These are phyloP conservation scores for Fusarium buharicum DNA, from an alignment of 2,329 filamentous ascomycete genomes.

Conservation along the genomic window DNA sequence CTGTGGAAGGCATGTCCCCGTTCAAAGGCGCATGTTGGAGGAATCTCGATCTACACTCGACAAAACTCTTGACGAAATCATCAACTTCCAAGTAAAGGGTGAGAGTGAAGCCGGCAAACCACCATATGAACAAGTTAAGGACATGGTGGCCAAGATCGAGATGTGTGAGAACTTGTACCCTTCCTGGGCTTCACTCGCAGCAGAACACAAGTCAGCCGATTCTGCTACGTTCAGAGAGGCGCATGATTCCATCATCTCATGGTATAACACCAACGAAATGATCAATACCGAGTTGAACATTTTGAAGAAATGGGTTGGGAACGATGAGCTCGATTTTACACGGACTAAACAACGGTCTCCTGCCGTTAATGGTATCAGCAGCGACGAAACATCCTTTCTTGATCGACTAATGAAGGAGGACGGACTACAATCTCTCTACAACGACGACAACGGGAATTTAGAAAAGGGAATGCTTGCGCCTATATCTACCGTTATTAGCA, in stretches of 20 bases:
- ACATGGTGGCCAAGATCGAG: constrained; percentile 90
- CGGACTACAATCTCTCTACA: constrained; percentile 89
- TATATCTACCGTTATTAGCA: constrained; percentile 86
- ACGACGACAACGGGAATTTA: constrained; percentile 64
- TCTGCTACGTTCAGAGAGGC: constrained; percentile 83
- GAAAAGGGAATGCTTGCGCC: constrained; percentile 82
- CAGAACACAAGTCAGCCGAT: constrained; percentile 78
- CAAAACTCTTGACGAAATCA: constrained; percentile 83
- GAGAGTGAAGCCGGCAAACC: constrained; percentile 91
- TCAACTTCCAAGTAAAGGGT: constrained; percentile 93
- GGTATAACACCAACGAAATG: constrained; percentile 96
- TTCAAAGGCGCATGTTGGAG: constrained; percentile 89
- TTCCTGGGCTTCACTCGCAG: constrained; percentile 77
- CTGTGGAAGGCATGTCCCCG: constrained; percentile 83
- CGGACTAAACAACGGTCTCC: constrained; percentile 76
- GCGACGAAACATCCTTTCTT: constrained; percentile 92
- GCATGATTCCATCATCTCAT: constrained; percentile 89
- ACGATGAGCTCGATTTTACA: constrained; percentile 91
- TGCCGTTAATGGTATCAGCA: constrained; percentile 72
- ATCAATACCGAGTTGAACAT: constrained; percentile 96
- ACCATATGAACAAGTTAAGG: constrained; percentile 86
- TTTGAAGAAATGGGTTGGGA: constrained; percentile 95
- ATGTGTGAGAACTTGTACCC: constrained; percentile 88
- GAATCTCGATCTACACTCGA: constrained; percentile 81
- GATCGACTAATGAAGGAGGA: constrained; percentile 97